These are phyloP conservation scores for Begonia loranthoides DNA, from an alignment of 306 rosid species.

Conservation along the genomic window DNA sequence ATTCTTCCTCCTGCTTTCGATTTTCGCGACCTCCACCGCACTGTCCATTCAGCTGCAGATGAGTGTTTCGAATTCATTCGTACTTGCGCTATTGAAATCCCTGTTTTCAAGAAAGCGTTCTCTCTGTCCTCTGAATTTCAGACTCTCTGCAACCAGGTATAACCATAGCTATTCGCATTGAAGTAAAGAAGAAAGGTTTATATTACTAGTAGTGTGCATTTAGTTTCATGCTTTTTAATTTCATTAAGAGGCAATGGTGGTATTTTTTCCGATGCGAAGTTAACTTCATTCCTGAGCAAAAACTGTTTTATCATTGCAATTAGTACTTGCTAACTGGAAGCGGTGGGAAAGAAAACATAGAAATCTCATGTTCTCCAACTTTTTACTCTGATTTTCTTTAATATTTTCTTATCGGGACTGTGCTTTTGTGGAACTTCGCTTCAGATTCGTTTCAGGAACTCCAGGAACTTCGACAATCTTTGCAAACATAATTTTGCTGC, in stretches of 20 bases:
- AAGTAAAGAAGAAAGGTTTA: too few relatives aligned
- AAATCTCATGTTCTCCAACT: too few relatives aligned
- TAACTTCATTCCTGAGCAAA: too few relatives aligned
- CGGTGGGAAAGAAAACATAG: too few relatives aligned
- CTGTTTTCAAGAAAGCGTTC: constrained; percentile 33
- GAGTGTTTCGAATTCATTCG: constrained; percentile 22
- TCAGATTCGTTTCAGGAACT: constrained; percentile 47
- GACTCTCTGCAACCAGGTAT: constrained; percentile 40
- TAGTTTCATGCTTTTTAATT: too few relatives aligned
- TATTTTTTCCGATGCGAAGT: too few relatives aligned
- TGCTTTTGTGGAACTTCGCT: constrained; percentile 8
- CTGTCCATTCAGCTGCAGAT: constrained; percentile 23
- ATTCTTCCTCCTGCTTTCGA: constrained; percentile 15
- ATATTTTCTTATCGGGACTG: neutral
- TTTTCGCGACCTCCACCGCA: constrained; percentile 28
- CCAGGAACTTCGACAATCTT: constrained; percentile 18
- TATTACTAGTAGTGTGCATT: too few relatives aligned
- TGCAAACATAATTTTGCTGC: constrained; percentile 63
- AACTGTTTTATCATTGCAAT: neutral
- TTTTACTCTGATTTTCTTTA: neutral
- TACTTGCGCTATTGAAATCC: constrained; percentile 40
- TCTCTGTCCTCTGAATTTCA: constrained; percentile 36
- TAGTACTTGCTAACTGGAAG: neutral
- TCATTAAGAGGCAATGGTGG: too few relatives aligned
- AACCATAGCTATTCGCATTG: neutral